A percentile compares a stretch with the other conserved stretches of the same genome.
These are phyloP conservation scores for Ramaria rubella DNA, from an alignment of 768 basidiomycete species.

Conservation along the genomic window DNA sequence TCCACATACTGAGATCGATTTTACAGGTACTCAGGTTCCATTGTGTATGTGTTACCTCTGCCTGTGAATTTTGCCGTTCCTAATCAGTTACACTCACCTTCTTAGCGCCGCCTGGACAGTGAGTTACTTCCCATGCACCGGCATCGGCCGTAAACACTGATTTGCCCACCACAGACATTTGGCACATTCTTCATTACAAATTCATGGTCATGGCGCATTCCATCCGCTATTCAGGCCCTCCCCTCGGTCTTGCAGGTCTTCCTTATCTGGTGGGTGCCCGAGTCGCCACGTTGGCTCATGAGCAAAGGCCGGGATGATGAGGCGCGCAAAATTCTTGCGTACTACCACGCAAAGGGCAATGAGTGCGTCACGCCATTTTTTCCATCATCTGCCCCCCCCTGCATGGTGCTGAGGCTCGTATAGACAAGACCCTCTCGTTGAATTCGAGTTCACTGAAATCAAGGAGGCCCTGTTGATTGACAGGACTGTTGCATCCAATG, in stretches of 20 bases:
- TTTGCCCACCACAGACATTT: not conserved
- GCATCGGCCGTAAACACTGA: not conserved
- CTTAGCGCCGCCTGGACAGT: slow-evolving; percentile 9
- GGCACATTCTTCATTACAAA: slow-evolving; percentile 8
- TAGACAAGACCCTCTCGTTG: slow-evolving; percentile 45
- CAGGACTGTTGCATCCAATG: slow-evolving; percentile 43
- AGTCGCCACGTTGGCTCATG: slow-evolving; percentile 61
- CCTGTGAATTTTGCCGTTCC: not conserved
- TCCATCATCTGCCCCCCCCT: not conserved
- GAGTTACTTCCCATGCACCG: not conserved
- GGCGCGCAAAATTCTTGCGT: slow-evolving; percentile 43
- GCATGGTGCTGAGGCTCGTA: slow-evolving; percentile 4
- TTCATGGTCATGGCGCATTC: slow-evolving; percentile 63
- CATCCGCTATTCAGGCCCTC: slow-evolving; percentile 50
- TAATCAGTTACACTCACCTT: not conserved
- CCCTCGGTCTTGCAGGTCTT: slow-evolving; percentile 48
- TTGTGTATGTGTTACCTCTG: slow-evolving; percentile 4
- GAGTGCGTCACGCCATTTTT: slow-evolving; percentile 7
- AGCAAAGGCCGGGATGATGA: slow-evolving; percentile 45
- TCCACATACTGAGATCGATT: not conserved
- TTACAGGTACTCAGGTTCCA: slow-evolving; percentile 11
- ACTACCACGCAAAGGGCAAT: slow-evolving; percentile 52
- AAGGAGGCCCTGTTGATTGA: slow-evolving; percentile 46
- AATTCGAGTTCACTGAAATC: slow-evolving; percentile 61
- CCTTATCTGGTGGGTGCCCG: slow-evolving; percentile 54